Conservation (phyloP, 768 basidiomycete genomes). For the Kwoniella mangroviensis region DNA sequence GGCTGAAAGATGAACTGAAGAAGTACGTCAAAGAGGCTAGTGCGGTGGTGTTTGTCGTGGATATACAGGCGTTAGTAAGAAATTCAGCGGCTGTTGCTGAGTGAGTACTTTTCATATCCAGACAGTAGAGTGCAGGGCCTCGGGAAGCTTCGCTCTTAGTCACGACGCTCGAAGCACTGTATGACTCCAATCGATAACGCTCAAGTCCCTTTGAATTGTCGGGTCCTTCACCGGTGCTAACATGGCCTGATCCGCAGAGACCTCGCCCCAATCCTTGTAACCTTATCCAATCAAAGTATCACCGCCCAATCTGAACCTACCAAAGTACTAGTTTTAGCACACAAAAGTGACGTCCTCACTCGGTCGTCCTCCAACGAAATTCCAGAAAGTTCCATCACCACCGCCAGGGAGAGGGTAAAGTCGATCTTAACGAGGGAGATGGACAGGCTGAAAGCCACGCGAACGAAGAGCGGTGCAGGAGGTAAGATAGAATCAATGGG, state of each 20-base stretch:
- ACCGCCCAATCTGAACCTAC: constrained; percentile 21
- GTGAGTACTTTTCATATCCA: constrained; percentile 35
- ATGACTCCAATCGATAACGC: not conserved
- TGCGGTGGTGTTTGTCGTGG: constrained; percentile 53
- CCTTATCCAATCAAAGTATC: constrained; percentile 35
- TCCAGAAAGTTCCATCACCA: constrained; percentile 26
- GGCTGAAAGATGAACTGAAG: constrained; percentile 45
- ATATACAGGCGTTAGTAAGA: constrained; percentile 45
- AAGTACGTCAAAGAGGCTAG: constrained; percentile 36
- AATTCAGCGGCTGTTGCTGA: constrained; percentile 49
- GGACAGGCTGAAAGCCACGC: constrained; percentile 51
- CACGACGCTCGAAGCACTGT: too few species aligned
- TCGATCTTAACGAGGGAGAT: constrained; percentile 53
- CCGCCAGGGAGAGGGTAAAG: constrained; percentile 41
- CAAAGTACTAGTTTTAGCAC: constrained; percentile 50
- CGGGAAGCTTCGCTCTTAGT: too few species aligned
- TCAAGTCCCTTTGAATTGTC: not conserved
- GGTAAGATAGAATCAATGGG: constrained; percentile 53
- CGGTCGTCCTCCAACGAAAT: constrained; percentile 41
- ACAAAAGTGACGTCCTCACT: constrained; percentile 52
- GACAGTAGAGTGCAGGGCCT: too few species aligned
- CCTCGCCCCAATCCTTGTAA: constrained; percentile 43
- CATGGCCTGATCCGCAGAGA: constrained; percentile 32
- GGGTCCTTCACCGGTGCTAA: not conserved
- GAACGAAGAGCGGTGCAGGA: constrained; percentile 29